Evolutionary conservation across 2,329 filamentous ascomycete species (phyloP), one percentile per base, ranked within the genome.

Genomic region (Botrytis pseudocinerea): DNA sequence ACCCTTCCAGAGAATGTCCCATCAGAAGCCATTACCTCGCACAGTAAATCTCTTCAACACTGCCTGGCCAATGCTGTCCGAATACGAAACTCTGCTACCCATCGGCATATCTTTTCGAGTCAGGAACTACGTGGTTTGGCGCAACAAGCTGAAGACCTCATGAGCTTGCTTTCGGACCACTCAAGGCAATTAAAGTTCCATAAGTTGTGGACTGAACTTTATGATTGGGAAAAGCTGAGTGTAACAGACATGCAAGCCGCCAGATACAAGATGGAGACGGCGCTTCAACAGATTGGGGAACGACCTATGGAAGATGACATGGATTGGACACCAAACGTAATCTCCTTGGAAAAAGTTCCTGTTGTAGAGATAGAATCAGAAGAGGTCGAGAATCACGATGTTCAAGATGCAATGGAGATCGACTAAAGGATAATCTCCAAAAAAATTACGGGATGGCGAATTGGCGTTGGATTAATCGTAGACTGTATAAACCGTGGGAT

Each of bases 291-390:
- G n/a, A 79, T 80, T 60, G 76, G 76, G 59, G 79, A 81, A 69
- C 62, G 73, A 16, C 78, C 78, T 1, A 73, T 81, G 46, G 76
- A 80, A 42, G 76, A 80, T 72, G 79, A 80, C 72, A 80, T 81
- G 79, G 79, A 81, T 74, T 81, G 80, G 80, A 80, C 79, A 18
- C 78, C 79, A 18, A 80, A 80, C 73, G 35, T 73, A 38, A 76
- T 78, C 32, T 78, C 77, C n/a, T 73, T 80, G 16, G 61, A 79
- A 69, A 76, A 80, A 73, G 57, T 79, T n/a, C 70, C 65, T n/a
- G 51, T 65, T 5, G 62, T 40, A 3, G 40, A 72, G 25, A 40
- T 68, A 72, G 51, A 38, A 20, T 12, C 38, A 57, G 69, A 73
- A 61, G 35, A 54, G 38, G 71, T 70, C 7, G 48, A 75, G 22